Conservation (phyloP, 2,329 filamentous ascomycete species). For the Xylariaceae sp. region DNA sequence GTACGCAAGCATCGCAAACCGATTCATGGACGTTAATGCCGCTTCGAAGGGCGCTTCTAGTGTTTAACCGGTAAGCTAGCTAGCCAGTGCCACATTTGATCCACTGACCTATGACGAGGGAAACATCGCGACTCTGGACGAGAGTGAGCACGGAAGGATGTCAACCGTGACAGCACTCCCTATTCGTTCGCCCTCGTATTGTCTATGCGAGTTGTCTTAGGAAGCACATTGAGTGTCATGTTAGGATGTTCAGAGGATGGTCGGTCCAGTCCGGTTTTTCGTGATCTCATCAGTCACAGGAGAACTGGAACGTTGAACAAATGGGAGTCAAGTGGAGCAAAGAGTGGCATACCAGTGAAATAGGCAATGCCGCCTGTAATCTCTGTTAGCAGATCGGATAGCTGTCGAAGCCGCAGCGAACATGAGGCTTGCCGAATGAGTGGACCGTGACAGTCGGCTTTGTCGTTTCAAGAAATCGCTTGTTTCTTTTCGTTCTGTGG, state of each 20-base stretch:
- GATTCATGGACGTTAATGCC: not conserved
- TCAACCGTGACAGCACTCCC: constrained; percentile 12
- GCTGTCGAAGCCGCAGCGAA: constrained; percentile 6
- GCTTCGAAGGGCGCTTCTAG: not conserved
- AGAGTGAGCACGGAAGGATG: constrained; percentile 7
- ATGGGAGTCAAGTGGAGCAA: constrained; percentile 13
- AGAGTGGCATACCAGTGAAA: constrained; percentile 9
- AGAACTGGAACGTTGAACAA: constrained; percentile 3
- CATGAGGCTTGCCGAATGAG: constrained; percentile 5
- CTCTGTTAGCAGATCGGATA: constrained; percentile 3
- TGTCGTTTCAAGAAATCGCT: constrained; percentile 14
- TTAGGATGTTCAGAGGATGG: constrained; percentile 9
- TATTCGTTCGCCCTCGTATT: constrained; percentile 13
- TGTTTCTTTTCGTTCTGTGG: constrained; percentile 1
- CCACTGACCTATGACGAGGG: not conserved
- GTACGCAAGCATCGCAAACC: not conserved
- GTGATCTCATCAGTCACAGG: constrained; percentile 2
- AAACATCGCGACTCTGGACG: constrained; percentile 5
- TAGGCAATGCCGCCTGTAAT: constrained; percentile 8
- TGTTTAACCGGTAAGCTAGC: constrained; percentile 4
- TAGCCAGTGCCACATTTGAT: constrained; percentile 3
- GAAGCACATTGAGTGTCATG: constrained; percentile 8
- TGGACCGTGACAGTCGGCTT: constrained; percentile 2
- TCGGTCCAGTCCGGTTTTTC: constrained; percentile 2
- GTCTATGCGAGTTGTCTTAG: constrained; percentile 11